phyloP scores from a whole-genome alignment of 1,284 basidiomycete species.

The Malassezia equina region DNA sequence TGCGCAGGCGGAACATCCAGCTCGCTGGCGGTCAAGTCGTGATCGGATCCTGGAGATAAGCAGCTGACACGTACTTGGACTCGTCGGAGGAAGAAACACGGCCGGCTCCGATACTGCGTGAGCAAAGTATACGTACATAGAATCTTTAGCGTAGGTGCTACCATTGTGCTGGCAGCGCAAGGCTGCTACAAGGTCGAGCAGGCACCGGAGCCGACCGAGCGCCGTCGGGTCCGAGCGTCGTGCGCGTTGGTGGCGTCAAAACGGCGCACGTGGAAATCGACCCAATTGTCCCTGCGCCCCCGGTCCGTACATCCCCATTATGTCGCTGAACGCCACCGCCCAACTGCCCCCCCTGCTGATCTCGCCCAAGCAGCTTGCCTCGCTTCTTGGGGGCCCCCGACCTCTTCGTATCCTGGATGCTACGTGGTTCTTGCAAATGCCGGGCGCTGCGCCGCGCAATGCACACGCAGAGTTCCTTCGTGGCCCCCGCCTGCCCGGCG shows the following conservation, averaged over 20 bases:
- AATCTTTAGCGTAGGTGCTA: constrained; percentile 3
- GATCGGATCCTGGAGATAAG: neutral
- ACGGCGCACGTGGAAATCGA: neutral
- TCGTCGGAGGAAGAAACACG: constrained; percentile 23
- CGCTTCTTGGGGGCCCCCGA: constrained; percentile 10
- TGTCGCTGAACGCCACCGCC: constrained; percentile 5
- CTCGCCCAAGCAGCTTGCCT: constrained; percentile 12
- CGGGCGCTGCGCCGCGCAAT: constrained; percentile 52
- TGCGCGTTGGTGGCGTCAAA: neutral
- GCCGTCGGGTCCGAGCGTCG: too few species aligned
- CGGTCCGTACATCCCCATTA: neutral
- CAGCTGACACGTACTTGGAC: neutral
- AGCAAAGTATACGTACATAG: neutral
- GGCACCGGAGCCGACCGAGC: too few species aligned
- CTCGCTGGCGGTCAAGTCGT: constrained; percentile 15
- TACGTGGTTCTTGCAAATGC: constrained; percentile 71
- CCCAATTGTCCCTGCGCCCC: neutral
- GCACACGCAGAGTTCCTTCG: constrained; percentile 57
- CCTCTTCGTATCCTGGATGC: constrained; percentile 54
- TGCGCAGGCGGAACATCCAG: constrained; percentile 60
- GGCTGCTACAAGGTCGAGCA: too few species aligned
- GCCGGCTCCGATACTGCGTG: constrained; percentile 30
- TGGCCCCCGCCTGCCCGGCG: constrained; percentile 61
- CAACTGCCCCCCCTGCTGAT: constrained; percentile 8
- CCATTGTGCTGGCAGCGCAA: constrained; percentile 4